phyloP scores from a whole-genome alignment of 306 rosid genomes.

The Citrullus amarus region DNA sequence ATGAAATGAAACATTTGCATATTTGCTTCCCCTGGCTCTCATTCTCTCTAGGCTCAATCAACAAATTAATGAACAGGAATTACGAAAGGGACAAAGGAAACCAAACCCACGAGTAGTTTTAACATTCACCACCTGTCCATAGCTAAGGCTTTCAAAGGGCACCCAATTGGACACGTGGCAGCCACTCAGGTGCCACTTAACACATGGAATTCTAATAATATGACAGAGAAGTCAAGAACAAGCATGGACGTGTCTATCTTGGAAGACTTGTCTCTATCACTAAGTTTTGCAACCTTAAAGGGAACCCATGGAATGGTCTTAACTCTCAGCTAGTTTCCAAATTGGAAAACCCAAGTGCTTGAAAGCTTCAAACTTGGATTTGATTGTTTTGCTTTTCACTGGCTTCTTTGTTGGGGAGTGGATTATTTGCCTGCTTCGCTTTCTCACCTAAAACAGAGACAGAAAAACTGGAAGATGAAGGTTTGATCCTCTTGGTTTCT shows the following conservation, averaged over 20 bases:
- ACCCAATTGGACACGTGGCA: conserved; percentile 7
- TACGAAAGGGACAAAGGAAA: not conserved
- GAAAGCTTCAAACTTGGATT: not conserved
- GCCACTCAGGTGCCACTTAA: not conserved
- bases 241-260: not conserved
- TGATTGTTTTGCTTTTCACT: conserved; percentile 14
- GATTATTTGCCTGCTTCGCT: not conserved
- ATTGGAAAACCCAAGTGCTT: not conserved
- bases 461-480: conserved; percentile 40
- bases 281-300: not conserved
- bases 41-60: not conserved
- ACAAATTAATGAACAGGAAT: not conserved
- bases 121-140: conserved; percentile 3
- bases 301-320: not conserved
- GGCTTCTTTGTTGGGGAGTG: not conserved
- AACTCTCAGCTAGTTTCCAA: not conserved
- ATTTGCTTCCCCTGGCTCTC: not conserved
- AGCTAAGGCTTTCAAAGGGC: not conserved
- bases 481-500: conserved; percentile 20
- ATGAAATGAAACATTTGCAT: not conserved
- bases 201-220: not conserved
- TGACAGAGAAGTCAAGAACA: conserved; percentile 15
- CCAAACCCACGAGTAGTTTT: not conserved
- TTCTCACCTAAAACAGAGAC: not conserved
- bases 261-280: not conserved